Conservation (phyloP, 768 basidiomycete species). For the Rubroboletus pulcherrimus region DNA sequence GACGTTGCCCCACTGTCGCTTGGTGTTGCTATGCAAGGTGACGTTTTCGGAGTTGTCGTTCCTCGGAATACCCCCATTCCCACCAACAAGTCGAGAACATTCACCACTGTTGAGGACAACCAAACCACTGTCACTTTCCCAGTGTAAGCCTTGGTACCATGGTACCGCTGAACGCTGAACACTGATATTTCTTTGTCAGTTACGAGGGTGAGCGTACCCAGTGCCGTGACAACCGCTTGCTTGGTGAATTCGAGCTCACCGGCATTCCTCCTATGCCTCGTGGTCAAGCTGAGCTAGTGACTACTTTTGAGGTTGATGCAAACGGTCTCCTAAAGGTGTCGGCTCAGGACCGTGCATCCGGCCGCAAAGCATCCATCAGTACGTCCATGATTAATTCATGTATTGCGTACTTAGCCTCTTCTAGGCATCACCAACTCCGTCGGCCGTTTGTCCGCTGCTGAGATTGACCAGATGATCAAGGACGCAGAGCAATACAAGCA, state of each 20-base stretch:
- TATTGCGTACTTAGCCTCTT: conserved; percentile 6
- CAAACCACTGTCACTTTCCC: conserved; percentile 99
- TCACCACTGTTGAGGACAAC: conserved; percentile 99
- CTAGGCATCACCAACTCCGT: conserved; percentile 97
- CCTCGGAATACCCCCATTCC: conserved; percentile 99
- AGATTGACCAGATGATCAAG: conserved; percentile 99
- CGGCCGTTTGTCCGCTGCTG: conserved; percentile 92
- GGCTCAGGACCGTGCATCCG: conserved; percentile 96
- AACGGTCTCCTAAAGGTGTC: conserved; percentile 99
- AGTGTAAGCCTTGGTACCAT: conserved; percentile 52
- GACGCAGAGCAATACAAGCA: conserved; percentile 95
- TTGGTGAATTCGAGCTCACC: conserved; percentile 98
- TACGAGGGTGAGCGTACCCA: conserved; percentile 99
- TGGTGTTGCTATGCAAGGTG: conserved; percentile 99
- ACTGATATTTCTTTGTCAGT: conserved; percentile 32
- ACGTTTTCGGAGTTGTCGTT: conserved; percentile 99
- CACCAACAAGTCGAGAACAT: conserved; percentile 97
- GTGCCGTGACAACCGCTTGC: conserved; percentile 97
- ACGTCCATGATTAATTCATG: conserved; percentile 30
- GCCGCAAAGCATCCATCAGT: conserved; percentile 98
- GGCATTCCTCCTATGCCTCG: conserved; percentile 99
- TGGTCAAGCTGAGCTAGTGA: conserved; percentile 98
- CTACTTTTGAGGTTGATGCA: conserved; percentile 99
- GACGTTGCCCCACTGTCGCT: conserved; percentile 98
- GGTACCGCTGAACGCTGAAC: not conserved